phyloP scores from a whole-genome alignment of 2,329 filamentous ascomycete species.

The Chaetoscypha palmicola region DNA sequence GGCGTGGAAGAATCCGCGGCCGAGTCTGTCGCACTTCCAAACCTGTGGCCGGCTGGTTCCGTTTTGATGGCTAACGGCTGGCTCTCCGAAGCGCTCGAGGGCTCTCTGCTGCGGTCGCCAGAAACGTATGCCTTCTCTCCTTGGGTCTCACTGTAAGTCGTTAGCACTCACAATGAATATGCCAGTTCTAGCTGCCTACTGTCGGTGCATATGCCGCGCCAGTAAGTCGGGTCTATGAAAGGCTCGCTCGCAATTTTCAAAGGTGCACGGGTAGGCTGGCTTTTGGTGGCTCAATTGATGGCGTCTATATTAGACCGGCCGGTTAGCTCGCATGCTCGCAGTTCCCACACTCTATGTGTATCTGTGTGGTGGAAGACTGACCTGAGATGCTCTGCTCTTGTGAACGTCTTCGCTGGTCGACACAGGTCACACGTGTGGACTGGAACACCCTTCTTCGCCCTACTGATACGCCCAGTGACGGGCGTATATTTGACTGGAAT shows the following conservation, averaged over 20 bases:
- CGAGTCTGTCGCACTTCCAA: slow-evolving; percentile 14
- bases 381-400: slow-evolving; percentile 56
- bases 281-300: slow-evolving; percentile 54
- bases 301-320: slow-evolving; percentile 40
- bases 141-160: slow-evolving; percentile 37
- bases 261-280: slow-evolving; percentile 44
- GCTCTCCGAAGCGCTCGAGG: slow-evolving; percentile 25
- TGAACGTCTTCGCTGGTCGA: slow-evolving; percentile 44
- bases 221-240: slow-evolving; percentile 55
- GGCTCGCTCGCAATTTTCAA: slow-evolving; percentile 47
- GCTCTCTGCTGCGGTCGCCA: slow-evolving; percentile 23
- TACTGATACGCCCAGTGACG: slow-evolving; percentile 31
- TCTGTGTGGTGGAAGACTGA: slow-evolving; percentile 33
- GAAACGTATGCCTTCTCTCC: slow-evolving; percentile 34
- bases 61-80: slow-evolving; percentile 18
- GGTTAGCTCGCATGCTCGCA: slow-evolving; percentile 10
- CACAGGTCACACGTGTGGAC: slow-evolving; percentile 31
- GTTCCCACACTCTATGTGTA: too few species aligned
- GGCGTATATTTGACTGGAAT: slow-evolving; percentile 31
- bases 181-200: slow-evolving; percentile 35
- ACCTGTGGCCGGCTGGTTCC: slow-evolving; percentile 12
- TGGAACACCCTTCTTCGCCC: slow-evolving; percentile 31
- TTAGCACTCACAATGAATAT: slow-evolving; percentile 11
- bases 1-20: slow-evolving; percentile 20
- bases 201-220: slow-evolving; percentile 47